Base-by-base conservation (phyloP, 2,329 filamentous ascomycete genomes). In the Ophiostoma ulmi region DNA sequence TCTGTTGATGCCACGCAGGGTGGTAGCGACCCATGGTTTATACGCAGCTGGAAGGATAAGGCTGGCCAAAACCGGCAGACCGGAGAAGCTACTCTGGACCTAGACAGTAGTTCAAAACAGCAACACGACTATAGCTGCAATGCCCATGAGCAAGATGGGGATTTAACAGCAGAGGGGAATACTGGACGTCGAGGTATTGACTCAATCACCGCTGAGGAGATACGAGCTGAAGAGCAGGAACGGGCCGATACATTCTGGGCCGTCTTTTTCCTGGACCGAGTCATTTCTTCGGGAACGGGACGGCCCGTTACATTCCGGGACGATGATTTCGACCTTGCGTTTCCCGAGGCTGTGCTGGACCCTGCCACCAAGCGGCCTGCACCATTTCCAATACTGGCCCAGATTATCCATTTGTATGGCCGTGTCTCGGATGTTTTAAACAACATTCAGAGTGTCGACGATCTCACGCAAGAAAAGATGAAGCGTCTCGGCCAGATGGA, bases 221-320 rank as follows among this genome's bases (percentile, higher is more conserved):
- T 86, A 78, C 85, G 81, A 73, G 90, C 87, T 75, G 86, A 91
- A 3, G 92, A 96, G 75, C 88, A 93, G 73, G 93, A 96, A 77
- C 87, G 92, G 20, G 89, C 93, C 63, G 92, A 97, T 75, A 94
- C 93, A 0, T 93, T 97, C 74, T 97, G 93, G 93, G 90, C 92
- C 4, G 90, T 97, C 13, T 96, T 96, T 78, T 90, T 96, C 74
- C 85, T 97, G 1, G 93, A 97, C 76, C 86, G 93, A 26, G 90
- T 94, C 73, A 94, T 97, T 36, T 96, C 93, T 0, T 94, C 91
- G 0, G 93, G 93, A 0, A 95, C 92, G 0, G 93, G 93, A 11
- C 85, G 93, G 20, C 90, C 92, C 0, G 93, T 94, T 13, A 96
- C 92, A 0, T 84, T 97, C 39, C 88, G 90, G 67, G 92, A 96